These are phyloP conservation scores for Solanum virginianum DNA, from an alignment of 257 asterid genomes.

Conservation along the genomic window DNA sequence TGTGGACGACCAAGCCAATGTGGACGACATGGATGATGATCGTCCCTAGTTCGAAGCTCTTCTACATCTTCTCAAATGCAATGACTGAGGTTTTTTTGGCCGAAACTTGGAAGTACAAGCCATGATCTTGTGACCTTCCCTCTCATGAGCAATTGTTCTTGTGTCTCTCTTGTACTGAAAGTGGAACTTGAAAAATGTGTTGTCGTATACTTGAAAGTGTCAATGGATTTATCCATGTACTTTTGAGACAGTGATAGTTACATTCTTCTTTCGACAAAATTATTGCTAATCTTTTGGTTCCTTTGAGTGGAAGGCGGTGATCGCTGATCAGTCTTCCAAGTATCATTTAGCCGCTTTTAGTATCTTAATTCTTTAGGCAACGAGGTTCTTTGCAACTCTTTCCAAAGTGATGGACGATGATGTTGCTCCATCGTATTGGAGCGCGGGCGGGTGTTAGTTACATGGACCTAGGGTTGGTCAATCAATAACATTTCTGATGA, in stretches of 20 bases:
- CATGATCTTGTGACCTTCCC: background rate
- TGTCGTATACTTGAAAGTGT: background rate
- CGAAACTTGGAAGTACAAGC: background rate
- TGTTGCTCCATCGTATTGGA: background rate
- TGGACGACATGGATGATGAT: conserved; percentile 16
- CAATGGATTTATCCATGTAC: background rate
- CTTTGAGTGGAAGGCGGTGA: background rate
- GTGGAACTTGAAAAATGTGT: background rate
- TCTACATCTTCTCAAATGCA: background rate
- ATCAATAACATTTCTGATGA: background rate
- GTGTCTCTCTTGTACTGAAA: background rate
- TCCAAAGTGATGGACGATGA: background rate
- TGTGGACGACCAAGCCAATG: conserved; percentile 12
- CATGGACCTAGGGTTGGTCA: background rate
- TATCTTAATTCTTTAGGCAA: background rate
- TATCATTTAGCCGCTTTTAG: background rate
- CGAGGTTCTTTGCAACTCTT: background rate
- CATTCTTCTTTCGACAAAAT: background rate
- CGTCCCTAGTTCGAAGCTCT: background rate
- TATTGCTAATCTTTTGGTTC: background rate
- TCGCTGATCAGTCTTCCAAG: background rate
- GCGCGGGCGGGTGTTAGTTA: background rate
- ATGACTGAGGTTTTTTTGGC: background rate
- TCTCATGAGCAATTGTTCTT: background rate
- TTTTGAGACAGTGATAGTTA: background rate